These are phyloP conservation scores for Curvularia spicifera DNA, from an alignment of 2,329 filamentous ascomycete genomes.

Conservation along the genomic window DNA sequence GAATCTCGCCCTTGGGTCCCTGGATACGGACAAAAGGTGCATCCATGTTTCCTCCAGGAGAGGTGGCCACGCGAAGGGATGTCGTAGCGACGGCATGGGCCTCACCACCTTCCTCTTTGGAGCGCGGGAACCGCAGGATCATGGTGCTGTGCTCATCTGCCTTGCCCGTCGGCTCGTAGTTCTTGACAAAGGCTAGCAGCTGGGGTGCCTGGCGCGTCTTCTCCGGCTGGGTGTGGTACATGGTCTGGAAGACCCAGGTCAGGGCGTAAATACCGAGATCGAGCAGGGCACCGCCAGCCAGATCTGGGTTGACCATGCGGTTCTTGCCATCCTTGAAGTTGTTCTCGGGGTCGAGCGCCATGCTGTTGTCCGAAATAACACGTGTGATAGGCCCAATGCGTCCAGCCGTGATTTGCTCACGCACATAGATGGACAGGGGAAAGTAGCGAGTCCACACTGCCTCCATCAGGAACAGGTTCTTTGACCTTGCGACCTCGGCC, in stretches of 20 bases:
- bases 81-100: conserved; percentile 73
- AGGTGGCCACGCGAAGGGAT: conserved; percentile 56
- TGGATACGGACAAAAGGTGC: conserved; percentile 78
- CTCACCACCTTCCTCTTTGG: conserved; percentile 57
- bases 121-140: conserved; percentile 74
- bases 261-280: conserved; percentile 89
- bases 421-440: conserved; percentile 77
- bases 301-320: conserved; percentile 82
- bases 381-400: conserved; percentile 63
- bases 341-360: conserved; percentile 66
- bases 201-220: conserved; percentile 69
- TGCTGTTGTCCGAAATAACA: conserved; percentile 63
- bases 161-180: conserved; percentile 73
- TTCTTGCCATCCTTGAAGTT: conserved; percentile 60
- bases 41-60: conserved; percentile 60
- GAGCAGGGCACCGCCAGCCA: conserved; percentile 82
- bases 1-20: conserved; percentile 80
- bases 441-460: conserved; percentile 92
- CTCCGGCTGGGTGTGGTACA: conserved; percentile 78
- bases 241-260: conserved; percentile 88
- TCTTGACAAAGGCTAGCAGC: conserved; percentile 70
- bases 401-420: conserved; percentile 67
- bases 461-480: conserved; percentile 60
- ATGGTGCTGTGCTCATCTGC: conserved; percentile 81
- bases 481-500: conserved; percentile 72